These are phyloP conservation scores for Pseudocercospora ulei DNA, from an alignment of 2,329 filamentous ascomycete species.

Conservation along the genomic window DNA sequence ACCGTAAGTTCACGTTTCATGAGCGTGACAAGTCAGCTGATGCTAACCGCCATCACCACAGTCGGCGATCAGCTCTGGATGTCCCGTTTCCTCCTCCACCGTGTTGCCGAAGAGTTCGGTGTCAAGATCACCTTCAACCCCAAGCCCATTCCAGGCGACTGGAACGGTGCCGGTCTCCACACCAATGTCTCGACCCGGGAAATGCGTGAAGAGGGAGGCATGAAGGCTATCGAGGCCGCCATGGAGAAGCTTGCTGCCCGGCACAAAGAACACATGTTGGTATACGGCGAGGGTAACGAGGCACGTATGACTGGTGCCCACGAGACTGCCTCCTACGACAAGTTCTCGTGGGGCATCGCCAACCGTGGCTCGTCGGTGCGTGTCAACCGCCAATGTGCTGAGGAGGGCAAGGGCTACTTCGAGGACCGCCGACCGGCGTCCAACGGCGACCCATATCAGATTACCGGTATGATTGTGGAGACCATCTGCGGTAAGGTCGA, in stretches of 20 bases:
- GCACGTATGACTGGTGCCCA: slow-evolving; percentile 83
- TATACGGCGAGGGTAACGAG: slow-evolving; percentile 94
- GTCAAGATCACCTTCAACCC: slow-evolving; percentile 90
- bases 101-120: slow-evolving; percentile 91
- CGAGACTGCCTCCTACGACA: slow-evolving; percentile 89
- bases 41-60: slow-evolving; percentile 30
- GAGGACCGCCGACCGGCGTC: slow-evolving; percentile 61
- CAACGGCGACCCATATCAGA: slow-evolving; percentile 80
- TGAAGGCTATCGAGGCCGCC: slow-evolving; percentile 84
- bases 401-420: slow-evolving; percentile 90
- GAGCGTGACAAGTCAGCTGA: not conserved
- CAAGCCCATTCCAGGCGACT: slow-evolving; percentile 91
- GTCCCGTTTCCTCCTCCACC: slow-evolving; percentile 76
- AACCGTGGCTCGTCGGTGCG: slow-evolving; percentile 92
- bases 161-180: slow-evolving; percentile 94
- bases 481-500: slow-evolving; percentile 49
- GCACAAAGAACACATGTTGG: slow-evolving; percentile 58
- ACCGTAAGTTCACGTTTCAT: slow-evolving; percentile 48
- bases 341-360: slow-evolving; percentile 88
- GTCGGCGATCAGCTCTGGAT: slow-evolving; percentile 97
- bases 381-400: slow-evolving; percentile 74
- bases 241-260: slow-evolving; percentile 47
- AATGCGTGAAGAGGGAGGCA: slow-evolving; percentile 84
- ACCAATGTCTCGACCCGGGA: slow-evolving; percentile 84
- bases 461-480: slow-evolving; percentile 70